Conservation (phyloP, 129 eudicot species). For the Helichrysum umbraculigerum region DNA sequence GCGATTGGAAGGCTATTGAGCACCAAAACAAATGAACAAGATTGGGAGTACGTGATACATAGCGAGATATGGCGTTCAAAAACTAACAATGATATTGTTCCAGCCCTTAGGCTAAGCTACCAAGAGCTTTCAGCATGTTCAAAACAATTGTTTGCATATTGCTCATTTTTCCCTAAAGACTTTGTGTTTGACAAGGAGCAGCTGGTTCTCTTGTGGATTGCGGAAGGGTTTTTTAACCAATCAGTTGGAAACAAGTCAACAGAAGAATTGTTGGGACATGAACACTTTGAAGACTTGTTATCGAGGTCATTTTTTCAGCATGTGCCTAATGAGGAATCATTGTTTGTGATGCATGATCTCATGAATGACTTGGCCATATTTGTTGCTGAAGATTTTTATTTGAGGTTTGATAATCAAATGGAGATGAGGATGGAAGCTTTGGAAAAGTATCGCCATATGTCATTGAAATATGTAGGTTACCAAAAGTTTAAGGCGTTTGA, state of each 20-base stretch:
- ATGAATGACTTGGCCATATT: background rate
- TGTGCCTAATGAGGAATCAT: no score
- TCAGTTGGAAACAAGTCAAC: background rate
- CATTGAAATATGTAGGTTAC: background rate
- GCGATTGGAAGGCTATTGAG: background rate
- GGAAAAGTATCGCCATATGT: background rate
- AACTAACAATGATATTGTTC: background rate
- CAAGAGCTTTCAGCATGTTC: background rate
- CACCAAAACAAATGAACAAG: background rate
- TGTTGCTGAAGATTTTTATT: constrained; percentile 13
- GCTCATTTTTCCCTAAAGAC: constrained; percentile 14
- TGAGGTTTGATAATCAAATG: background rate
- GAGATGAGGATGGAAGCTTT: background rate
- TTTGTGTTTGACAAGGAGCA: background rate
- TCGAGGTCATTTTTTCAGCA: no score
- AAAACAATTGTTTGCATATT: constrained; percentile 15
- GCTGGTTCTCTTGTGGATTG: constrained; percentile 8
- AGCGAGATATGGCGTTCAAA: constrained; percentile 15
- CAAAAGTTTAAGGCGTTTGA: background rate
- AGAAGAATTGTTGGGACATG: background rate
- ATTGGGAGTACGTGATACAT: background rate
- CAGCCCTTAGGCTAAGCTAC: constrained; percentile 9
- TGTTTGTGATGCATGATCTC: no score
- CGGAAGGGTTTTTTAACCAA: constrained; percentile 6
- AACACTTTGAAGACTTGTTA: background rate